Conservation (phyloP, 805 yeast species). For the Wickerhamomyces chambardii region DNA sequence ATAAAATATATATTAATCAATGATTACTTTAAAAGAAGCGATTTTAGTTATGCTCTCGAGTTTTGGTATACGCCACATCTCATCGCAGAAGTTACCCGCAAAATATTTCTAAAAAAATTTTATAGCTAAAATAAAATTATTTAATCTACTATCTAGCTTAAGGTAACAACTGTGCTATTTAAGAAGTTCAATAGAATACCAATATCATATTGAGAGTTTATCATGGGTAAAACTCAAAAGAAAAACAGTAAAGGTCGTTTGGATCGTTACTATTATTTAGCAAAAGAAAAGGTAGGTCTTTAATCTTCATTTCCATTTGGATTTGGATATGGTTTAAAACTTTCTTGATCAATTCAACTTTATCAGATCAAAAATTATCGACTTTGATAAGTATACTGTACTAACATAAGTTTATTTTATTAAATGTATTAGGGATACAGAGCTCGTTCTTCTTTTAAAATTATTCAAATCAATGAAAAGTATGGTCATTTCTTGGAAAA, state of each 20-base stretch:
- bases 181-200: too few species aligned
- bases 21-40: too few species aligned
- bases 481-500: conserved; percentile 92
- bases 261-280: conserved; percentile 92
- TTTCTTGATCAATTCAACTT: too few species aligned
- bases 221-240: conserved; percentile 89
- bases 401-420: background rate
- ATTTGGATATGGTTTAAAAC: too few species aligned
- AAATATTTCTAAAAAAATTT: background rate
- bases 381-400: too few species aligned
- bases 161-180: too few species aligned
- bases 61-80: too few species aligned
- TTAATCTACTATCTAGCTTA: too few species aligned
- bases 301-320: background rate
- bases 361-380: too few species aligned
- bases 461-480: conserved; percentile 91
- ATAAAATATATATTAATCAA: too few species aligned
- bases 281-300: conserved; percentile 67
- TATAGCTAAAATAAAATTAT: background rate
- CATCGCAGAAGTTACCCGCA: background rate
- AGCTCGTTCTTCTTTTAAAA: conserved; percentile 97
- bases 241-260: conserved; percentile 98
- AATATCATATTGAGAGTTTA: too few species aligned
- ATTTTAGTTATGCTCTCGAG: too few species aligned
- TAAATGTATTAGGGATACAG: conserved; percentile 57